Evolutionary conservation across 345 rosid genomes (phyloP), one percentile per base, ranked within the genome.

Genomic region (Excoecaria agallocha): DNA sequence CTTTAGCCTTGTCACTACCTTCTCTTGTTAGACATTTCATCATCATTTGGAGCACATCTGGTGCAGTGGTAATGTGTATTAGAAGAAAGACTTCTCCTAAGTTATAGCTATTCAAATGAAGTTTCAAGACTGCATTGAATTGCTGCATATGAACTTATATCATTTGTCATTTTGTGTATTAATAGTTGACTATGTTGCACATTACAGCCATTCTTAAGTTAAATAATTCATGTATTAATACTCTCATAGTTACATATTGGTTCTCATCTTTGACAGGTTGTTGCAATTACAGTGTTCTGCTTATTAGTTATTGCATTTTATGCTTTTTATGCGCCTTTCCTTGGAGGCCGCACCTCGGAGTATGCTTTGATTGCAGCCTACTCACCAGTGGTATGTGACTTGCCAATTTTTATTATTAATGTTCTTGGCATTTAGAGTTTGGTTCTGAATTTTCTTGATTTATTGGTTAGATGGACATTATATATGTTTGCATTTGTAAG

Each of bases 281-380:
- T 95, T 86, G 99, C 99, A 64, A 91, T 93, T 72, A 93, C 99
- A 17, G 99, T 95, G 54, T 95, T 91, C 85, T 93, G 97, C 87
- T 88, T 93, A 79, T 72, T 95, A 78, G 89, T 82, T 73, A 93
- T 95, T 60, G 99, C 99, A 5, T 95, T 87, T 77, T 95, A 93
- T 85, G 94, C 99, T 20, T 95, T 95, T 75, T 90, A 93, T 20
- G 97, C 97, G 39, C 99, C 99, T 73, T 95, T 95, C 78, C 85
- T 90, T 78, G 97, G 99, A 78, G 98, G 99, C 77, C 95, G 67
- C 48, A 77, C 85, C 58, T 95, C 96, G 99, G 98, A 95, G 79
- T 95, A 85, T 70, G 82, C 81, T 71, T 81, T 93, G 72, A 73
- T 87, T 15, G 96, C 82, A 43, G 77, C 87, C 61, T 95, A 93